Evolutionary conservation across 345 rosid genomes (phyloP), one percentile per base, ranked within the genome.

Genomic region (Eucalyptus paniculata): DNA sequence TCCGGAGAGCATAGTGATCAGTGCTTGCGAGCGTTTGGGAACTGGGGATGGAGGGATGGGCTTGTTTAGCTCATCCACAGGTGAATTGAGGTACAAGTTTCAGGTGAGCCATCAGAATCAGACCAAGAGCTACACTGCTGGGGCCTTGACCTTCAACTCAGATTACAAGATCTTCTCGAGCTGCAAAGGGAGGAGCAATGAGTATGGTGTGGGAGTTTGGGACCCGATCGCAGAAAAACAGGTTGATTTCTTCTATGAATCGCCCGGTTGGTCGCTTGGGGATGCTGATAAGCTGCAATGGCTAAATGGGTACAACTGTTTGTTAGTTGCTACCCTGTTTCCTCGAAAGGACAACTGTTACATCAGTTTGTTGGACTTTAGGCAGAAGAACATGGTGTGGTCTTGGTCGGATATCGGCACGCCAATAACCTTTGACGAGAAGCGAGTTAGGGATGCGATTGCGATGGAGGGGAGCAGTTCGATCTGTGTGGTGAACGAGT

Each of bases 31-130:
- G 93, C 94, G 94, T 86, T 87, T 97, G 26, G 99, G 98, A 18
- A 94, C 97, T 18, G 96, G 95, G 69, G 99, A 97, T 44, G 99
- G 99, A 23, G 99, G 99, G 12, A 96, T 98, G 99, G 99, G 99
- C 54, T 83, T 96, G 94, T 98, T 97, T 37, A 96, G 93, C 89
- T 93, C 96, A 7, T 94, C 95, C 2, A 92, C 94, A 2, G 99
- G 99, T 8, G 97, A 97, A 30, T 91, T 98, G 88, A 93, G 94
- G 92, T 91, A 91, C 88, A 98, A 96, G 91, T 97, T 97, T 88
- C 95, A 95, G 69, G 97, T 98, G 8, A 89, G 82, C 87, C 99
- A 98, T 89, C 96, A 95, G 24, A 93, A 94, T 91, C 96, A 93
- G 32, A 91, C 89, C 72, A 98, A 98, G 94, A 97, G 98, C 72